A percentile compares a stretch with the other conserved stretches of the same genome.
Evolutionary conservation across 352 stramenopile genomes (phyloP).

Genomic region (Stramenopiles sp.): DNA sequence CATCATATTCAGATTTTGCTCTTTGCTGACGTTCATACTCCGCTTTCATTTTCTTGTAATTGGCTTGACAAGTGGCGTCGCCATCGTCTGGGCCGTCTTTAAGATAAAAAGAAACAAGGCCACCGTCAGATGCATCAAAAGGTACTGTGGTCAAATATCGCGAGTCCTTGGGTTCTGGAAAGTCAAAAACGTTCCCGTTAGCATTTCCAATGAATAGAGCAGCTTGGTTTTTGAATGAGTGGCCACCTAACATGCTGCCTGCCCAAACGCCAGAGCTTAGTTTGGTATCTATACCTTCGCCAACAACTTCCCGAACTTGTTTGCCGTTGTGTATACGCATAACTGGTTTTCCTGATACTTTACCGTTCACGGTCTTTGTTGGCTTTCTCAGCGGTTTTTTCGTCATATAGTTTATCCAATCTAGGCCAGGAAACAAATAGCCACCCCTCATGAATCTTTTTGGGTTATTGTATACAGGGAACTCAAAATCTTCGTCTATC

Average conservation of each 20-base stretch:
- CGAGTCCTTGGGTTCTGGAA: neutral
- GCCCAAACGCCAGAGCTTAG: neutral
- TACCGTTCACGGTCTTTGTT: neutral
- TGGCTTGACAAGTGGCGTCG: neutral
- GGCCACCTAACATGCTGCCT: neutral
- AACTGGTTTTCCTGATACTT: neutral
- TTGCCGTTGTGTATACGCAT: neutral
- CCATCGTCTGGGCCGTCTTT: neutral
- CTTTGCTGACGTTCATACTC: constrained; percentile 4
- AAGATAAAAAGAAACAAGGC: constrained; percentile 2
- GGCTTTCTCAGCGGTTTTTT: neutral
- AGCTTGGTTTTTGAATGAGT: neutral
- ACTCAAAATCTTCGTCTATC: neutral
- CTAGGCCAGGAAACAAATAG: neutral
- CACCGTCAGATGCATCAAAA: neutral
- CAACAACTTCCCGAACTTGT: neutral
- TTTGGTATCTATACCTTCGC: neutral
- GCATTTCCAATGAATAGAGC: neutral
- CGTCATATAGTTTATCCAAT: neutral
- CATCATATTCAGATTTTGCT: neutral
- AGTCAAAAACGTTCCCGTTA: neutral
- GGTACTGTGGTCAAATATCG: neutral
- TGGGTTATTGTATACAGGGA: neutral
- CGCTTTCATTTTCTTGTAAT: neutral
- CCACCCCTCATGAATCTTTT: neutral